Evolutionary conservation across 305 asterid species (phyloP).

Genomic region (Fraxinus latifolia): DNA sequence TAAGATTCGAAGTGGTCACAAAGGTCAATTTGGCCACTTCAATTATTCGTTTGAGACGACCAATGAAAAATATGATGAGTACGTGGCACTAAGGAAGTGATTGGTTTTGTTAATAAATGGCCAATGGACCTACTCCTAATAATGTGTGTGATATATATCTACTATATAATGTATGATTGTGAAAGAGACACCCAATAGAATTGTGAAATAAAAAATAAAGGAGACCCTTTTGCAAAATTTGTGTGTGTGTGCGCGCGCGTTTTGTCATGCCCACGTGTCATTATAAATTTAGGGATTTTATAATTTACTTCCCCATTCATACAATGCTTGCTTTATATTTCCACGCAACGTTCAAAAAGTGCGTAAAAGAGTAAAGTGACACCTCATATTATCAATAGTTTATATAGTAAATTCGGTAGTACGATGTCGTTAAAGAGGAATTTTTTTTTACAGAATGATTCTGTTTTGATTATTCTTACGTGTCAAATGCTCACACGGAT

Average conservation of each 20-base stretch:
- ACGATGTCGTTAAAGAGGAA: not conserved
- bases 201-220: not conserved
- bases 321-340: not conserved
- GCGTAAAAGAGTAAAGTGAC: not conserved
- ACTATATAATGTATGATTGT: constrained; percentile 3
- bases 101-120: not conserved
- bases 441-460: too few species aligned
- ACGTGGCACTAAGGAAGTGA: not conserved
- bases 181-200: constrained; percentile 11
- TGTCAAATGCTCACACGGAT: not conserved
- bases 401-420: not conserved
- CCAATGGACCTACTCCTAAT: constrained; percentile 1
- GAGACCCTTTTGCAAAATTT: not conserved
- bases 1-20: not conserved
- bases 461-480: not conserved
- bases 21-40: constrained; percentile 9
- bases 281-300: not conserved
- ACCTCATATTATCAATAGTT: not conserved
- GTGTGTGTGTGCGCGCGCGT: constrained; percentile 21
- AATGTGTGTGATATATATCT: not conserved
- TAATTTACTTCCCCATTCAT: not conserved
- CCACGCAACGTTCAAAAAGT: not conserved
- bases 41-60: not conserved
- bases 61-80: not conserved
- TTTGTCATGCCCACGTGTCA: constrained; percentile 28